Percentiles rank a stretch among this genome's conserved stretches.
Conservation (phyloP, 1,284 basidiomycete species). For the Tilletia walkeri region DNA sequence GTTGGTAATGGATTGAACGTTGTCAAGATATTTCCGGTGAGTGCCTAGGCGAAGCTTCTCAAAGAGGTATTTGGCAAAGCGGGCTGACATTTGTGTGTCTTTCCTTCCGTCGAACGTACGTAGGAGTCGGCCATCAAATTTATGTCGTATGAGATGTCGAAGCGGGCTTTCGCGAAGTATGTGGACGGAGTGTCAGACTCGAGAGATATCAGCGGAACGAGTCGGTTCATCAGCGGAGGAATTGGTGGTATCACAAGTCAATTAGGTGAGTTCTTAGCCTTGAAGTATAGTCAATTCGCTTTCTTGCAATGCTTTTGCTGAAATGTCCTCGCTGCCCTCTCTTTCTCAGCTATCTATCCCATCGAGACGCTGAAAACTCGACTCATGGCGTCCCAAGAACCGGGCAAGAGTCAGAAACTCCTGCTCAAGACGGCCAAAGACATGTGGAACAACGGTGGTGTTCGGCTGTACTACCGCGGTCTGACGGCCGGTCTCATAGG, state of each 20-base stretch:
- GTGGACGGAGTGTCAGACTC: conserved; percentile 86
- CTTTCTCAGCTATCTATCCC: conserved; percentile 47
- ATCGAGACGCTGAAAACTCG: conserved; percentile 55
- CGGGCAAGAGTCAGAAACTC: conserved; percentile 61
- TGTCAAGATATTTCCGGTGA: conserved; percentile 81
- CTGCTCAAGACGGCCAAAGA: conserved; percentile 65
- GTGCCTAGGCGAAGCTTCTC: conserved; percentile 23
- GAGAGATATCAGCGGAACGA: conserved; percentile 82
- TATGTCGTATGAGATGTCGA: conserved; percentile 90
- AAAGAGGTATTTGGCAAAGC: no score
- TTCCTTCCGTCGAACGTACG: conserved; percentile 67
- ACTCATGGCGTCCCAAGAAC: conserved; percentile 72
- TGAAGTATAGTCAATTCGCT: neutral
- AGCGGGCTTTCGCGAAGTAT: conserved; percentile 88
- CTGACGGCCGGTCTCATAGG: conserved; percentile 64
- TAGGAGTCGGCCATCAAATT: conserved; percentile 97
- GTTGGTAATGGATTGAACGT: conserved; percentile 68
- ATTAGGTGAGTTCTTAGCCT: conserved; percentile 59
- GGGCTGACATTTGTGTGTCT: neutral
- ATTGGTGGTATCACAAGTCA: conserved; percentile 93
- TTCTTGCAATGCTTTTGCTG: neutral
- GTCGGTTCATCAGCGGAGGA: conserved; percentile 91
- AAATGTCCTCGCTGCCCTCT: neutral
- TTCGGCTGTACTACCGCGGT: conserved; percentile 86
- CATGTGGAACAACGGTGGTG: conserved; percentile 75